These are phyloP conservation scores for Lachnellula arida DNA, from an alignment of 2,329 filamentous ascomycete genomes.

Conservation along the genomic window DNA sequence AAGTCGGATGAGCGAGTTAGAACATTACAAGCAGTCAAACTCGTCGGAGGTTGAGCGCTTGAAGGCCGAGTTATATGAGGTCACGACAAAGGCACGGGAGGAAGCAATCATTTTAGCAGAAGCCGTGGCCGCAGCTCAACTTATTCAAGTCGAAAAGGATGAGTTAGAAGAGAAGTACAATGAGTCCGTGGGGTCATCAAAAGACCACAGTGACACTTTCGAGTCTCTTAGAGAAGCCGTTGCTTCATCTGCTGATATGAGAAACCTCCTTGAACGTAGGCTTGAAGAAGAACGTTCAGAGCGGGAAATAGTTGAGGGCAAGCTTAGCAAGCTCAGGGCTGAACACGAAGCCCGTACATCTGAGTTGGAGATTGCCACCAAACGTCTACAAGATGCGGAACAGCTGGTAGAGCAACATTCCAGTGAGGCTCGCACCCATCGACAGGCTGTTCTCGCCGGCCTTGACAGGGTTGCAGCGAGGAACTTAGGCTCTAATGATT, in stretches of 20 bases:
- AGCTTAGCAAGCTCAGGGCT: constrained; percentile 68
- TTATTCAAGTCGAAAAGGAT: constrained; percentile 82
- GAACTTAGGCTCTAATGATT: constrained; percentile 43
- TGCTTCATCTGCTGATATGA: constrained; percentile 72
- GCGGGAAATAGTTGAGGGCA: constrained; percentile 70
- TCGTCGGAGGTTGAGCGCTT: constrained; percentile 81
- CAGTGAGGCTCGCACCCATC: constrained; percentile 80
- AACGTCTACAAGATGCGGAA: constrained; percentile 78
- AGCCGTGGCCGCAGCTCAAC: constrained; percentile 65
- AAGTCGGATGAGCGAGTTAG: constrained; percentile 76
- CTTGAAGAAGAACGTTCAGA: constrained; percentile 77
- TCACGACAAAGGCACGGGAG: constrained; percentile 73
- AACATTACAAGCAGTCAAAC: constrained; percentile 76
- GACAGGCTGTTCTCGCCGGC: constrained; percentile 74
- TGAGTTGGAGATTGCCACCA: constrained; percentile 70
- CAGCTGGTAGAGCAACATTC: constrained; percentile 84
- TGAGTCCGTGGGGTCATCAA: constrained; percentile 60
- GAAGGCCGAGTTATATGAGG: constrained; percentile 77
- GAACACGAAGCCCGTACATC: constrained; percentile 78
- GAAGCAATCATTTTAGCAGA: constrained; percentile 75
- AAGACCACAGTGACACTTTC: constrained; percentile 67
- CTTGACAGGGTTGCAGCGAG: constrained; percentile 67
- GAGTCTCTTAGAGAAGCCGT: constrained; percentile 74
- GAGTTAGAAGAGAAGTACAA: constrained; percentile 67
- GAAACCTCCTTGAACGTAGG: constrained; percentile 70